Evolutionary conservation across 768 basidiomycete genomes (phyloP), one percentile per base, ranked within the genome.

Genomic region (Exsudoporus frostii): DNA sequence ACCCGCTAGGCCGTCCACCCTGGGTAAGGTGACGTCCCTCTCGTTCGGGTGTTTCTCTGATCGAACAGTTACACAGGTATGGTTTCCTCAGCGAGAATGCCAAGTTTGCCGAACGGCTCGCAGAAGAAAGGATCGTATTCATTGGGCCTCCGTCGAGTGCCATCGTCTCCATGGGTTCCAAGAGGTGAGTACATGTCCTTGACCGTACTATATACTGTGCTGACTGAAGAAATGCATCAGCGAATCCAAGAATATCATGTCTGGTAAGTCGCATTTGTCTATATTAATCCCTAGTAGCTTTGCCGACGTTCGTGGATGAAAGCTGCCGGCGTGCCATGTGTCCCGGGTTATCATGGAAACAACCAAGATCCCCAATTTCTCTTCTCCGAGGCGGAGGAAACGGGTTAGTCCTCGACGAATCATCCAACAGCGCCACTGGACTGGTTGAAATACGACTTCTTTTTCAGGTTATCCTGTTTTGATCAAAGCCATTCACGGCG

Each of bases 161-260:
- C 29, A 98, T 98, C 56, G 73, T 88, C 14, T 90, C 87, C 62
- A 98, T 97, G 95, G 95, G 94, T 2, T 94, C 91, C 0, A 97
- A 98, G 77, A 92, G 92, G 89, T 90, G 29, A 6, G 73, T 57
- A 17, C 43, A 33, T 6, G 17, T 30, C 9, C 20, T 37, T 43
- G 15, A 15, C 19, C 24, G 2, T 29, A 17, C 8, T 25, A 9
- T 37, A 43, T 4, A 19, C n/a, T 41, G 27, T 40, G 30, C 24
- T 48, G 29, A 53, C 27, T 10, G 43, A 57, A 36, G 10, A 20
- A 29, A 45, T 13, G 15, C 34, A 11, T n/a, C 52, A 90, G 92
- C 51, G 92, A 95, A 76, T 94, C 92, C 36, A 98, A 98, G 75
- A 93, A 90, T 54, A 96, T 96, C 64, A 95, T 96, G 93, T 79